A percentile compares a stretch with the other conserved stretches of the same genome.
These are phyloP conservation scores for Knufia petricola DNA, from an alignment of 2,329 filamentous ascomycete genomes.

Conservation along the genomic window DNA sequence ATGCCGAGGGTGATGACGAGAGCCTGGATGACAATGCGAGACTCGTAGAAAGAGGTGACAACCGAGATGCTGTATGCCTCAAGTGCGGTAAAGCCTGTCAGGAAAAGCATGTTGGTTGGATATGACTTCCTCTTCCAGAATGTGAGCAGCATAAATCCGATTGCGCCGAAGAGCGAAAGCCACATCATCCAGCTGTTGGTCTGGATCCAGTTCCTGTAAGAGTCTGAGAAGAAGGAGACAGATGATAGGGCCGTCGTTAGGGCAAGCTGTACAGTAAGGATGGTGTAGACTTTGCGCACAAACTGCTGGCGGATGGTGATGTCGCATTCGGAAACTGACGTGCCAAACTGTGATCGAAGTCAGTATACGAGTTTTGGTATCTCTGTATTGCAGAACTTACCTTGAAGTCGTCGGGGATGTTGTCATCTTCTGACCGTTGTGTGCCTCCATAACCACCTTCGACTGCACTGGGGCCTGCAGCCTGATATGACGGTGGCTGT, in stretches of 20 bases:
- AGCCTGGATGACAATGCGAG: constrained; percentile 76
- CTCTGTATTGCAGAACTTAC: constrained; percentile 33
- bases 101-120: constrained; percentile 87
- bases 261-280: constrained; percentile 89
- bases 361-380: constrained; percentile 5
- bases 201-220: constrained; percentile 83
- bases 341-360: constrained; percentile 60
- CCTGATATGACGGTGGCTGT: constrained; percentile 72
- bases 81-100: constrained; percentile 76
- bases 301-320: constrained; percentile 96
- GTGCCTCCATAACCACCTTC: constrained; percentile 47
- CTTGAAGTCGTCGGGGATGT: constrained; percentile 96
- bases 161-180: constrained; percentile 71
- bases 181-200: constrained; percentile 74
- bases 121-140: constrained; percentile 96
- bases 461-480: constrained; percentile 46
- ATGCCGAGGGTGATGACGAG: constrained; percentile 69
- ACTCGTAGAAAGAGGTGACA: constrained; percentile 82
- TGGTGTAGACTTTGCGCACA: constrained; percentile 93
- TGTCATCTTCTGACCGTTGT: constrained; percentile 74
- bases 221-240: constrained; percentile 71
- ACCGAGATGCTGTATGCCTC: constrained; percentile 93
- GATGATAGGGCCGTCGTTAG: constrained; percentile 71
- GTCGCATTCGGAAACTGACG: constrained; percentile 84
- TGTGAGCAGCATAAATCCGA: constrained; percentile 76